Conservation (phyloP, 768 basidiomycete genomes). For the Calocybe indica region DNA sequence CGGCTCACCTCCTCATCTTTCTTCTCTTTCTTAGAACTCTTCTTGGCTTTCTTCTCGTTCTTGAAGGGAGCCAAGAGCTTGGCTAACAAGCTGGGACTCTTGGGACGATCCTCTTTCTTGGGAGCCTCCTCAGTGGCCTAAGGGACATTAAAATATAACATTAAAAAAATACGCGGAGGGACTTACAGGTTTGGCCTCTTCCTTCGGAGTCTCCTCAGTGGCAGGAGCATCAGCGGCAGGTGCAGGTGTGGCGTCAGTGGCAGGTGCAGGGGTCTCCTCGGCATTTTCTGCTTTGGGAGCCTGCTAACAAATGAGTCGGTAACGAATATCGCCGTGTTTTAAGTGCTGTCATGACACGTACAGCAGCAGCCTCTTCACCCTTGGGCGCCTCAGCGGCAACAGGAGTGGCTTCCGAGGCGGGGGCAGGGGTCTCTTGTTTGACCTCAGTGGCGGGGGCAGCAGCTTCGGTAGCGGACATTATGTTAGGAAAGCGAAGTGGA, state of each 20-base stretch:
- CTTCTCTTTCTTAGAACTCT: conserved; percentile 79
- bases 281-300: conserved; percentile 13
- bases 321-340: not conserved
- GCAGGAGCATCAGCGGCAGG: conserved; percentile 14
- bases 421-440: conserved; percentile 17
- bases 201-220: conserved; percentile 27
- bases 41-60: conserved; percentile 63
- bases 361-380: conserved; percentile 20
- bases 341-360: conserved; percentile 6
- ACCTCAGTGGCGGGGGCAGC: conserved; percentile 36
- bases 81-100: conserved; percentile 71
- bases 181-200: conserved; percentile 38
- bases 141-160: conserved; percentile 21
- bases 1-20: conserved; percentile 61
- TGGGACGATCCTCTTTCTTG: conserved; percentile 78
- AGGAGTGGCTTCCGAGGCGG: conserved; percentile 33
- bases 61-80: conserved; percentile 82
- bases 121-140: conserved; percentile 34
- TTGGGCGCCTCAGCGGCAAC: conserved; percentile 53
- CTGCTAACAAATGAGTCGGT: not conserved
- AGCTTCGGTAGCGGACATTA: conserved; percentile 82
- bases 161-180: conserved; percentile 5
- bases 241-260: conserved; percentile 9
- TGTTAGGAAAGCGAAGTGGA: conserved; percentile 47
- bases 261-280: conserved; percentile 32